Evolutionary conservation across 805 yeast species (phyloP), one percentile per base, ranked within the genome.

Genomic region (Debaryomyces hansenii): DNA sequence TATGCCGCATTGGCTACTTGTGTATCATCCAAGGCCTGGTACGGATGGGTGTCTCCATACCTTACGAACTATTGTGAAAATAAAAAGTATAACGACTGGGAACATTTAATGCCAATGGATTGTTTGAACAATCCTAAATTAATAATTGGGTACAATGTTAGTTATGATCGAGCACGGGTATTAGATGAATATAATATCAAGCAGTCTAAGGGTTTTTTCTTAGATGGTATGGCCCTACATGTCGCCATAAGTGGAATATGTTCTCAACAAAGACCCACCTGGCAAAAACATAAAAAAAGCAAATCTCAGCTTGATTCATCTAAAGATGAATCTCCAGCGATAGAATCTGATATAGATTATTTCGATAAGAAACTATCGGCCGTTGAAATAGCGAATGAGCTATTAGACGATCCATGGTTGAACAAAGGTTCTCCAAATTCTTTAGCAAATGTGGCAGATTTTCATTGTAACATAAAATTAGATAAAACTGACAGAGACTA

Each of bases 141-240:
- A 5, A 74, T 94, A 1, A 77, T 95, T 3, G 99, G 99, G 0
- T 96, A 90, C 63, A 90, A 92, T 59, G 85, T 94, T 2, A 84
- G 94, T 5, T 94, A 84, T 59, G 99, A 94, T 64, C 76, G 99
- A 38, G 92, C 96, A 1, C 75, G 96, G 31, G 81, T 92, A 1
- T 54, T 70, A 27, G 97, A 94, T 45, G 99, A 94, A 62, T 94
- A 94, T 66, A 75, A 77, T 55, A 60, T 91, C 31, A 64, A 71
- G 28, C 79, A 74, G 38, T 74, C 96, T 0, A 82, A 84, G 53
- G 87, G 88, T 1, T 90, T 90, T 64, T 94, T 72, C 58, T 53
- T 95, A 47, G 99, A 94, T 64, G 91, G 96, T 1, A 87, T 92
- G 90, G 85, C 97, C 1, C 68, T 94, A 15, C 99, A 94, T 65